Base-by-base conservation (phyloP, 176 grass and related monocot genomes). In the Oryza rufipogon region DNA sequence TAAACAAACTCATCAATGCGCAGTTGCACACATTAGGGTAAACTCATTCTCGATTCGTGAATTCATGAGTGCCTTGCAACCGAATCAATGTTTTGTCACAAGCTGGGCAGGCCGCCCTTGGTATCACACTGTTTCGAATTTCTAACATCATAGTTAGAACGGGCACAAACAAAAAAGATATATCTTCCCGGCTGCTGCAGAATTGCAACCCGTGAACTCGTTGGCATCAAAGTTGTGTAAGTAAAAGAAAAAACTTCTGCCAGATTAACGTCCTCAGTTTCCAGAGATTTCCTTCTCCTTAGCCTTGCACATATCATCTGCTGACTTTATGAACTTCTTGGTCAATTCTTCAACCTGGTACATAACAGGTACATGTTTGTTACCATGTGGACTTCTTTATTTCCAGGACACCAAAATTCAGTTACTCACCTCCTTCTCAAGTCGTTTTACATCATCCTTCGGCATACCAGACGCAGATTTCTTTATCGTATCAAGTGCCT, bases 251-350 rank as follows among this genome's bases (percentile, higher is more conserved):
- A 74, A 32, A 61, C 45, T 79, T 81, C 10, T 34, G 68, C 74
- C 19, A 70, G 32, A 52, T 11, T 19, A 33, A 61, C 9, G 15
- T 28, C 46, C 78, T 92, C 54, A 93, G 66, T 28, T 94, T 83
- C 86, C 89, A 9, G 81, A 88, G 26, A 99, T 99, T 83, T 99
- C 96, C 88, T 96, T 99, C 81, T 96, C 96, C 89, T 99, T 99
- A 15, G 91, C 93, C 86, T 92, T 96, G 91, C 91, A 99, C 93
- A 96, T 99, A 81, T 96, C 96, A 84, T 99, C 96, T 28, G 96
- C 89, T 0, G 93, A 64, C 84, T 96, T 99, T 9, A 90, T 82
- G 64, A 96, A 99, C 66, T 94, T 94, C 81, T 99, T 99, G 2
- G 96, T 96, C 83, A 96, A 84, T 52, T 99, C 96, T 56, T 94